phyloP scores from a whole-genome alignment of 176 grass and related monocot species.

The Stipa capillata region DNA sequence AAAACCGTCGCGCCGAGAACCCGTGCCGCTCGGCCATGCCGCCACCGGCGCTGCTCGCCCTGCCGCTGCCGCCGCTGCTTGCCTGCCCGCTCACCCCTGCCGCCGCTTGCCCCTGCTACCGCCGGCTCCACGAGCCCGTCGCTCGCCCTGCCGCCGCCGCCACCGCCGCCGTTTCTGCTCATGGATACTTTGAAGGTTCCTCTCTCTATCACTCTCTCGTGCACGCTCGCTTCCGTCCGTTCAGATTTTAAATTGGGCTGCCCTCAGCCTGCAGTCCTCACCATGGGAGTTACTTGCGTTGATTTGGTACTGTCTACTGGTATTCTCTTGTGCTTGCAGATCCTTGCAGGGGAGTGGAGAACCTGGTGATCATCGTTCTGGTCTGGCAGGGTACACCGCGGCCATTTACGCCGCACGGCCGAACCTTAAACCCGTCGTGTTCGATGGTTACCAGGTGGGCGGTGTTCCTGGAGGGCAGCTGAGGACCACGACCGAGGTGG shows the following conservation, averaged over 20 bases:
- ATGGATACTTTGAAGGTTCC: too few relatives aligned
- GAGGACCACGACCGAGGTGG: constrained; percentile 90
- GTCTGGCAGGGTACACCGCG: too few relatives aligned
- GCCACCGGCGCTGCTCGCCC: too few relatives aligned
- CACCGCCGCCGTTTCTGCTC: background rate
- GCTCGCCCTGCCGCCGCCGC: background rate
- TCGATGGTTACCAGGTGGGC: constrained; percentile 84
- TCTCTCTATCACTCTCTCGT: too few relatives aligned
- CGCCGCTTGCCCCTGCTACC: constrained; percentile 10
- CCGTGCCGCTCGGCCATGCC: too few relatives aligned
- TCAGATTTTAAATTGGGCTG: too few relatives aligned
- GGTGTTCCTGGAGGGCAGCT: constrained; percentile 85
- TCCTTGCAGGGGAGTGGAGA: constrained; percentile 33
- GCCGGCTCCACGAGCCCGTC: background rate
- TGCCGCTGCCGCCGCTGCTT: constrained; percentile 30
- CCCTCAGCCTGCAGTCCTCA: background rate
- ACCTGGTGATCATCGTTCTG: too few relatives aligned
- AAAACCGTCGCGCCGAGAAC: too few relatives aligned
- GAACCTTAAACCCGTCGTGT: constrained; percentile 83
- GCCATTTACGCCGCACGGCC: constrained; percentile 79
- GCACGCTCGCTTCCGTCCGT: background rate
- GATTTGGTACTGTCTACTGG: background rate
- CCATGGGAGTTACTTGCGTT: too few relatives aligned
- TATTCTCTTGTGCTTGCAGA: constrained; percentile 15
- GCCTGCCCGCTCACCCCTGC: constrained; percentile 17